Conservation (phyloP, 805 yeast species). For the Pichia phayaonensis region DNA sequence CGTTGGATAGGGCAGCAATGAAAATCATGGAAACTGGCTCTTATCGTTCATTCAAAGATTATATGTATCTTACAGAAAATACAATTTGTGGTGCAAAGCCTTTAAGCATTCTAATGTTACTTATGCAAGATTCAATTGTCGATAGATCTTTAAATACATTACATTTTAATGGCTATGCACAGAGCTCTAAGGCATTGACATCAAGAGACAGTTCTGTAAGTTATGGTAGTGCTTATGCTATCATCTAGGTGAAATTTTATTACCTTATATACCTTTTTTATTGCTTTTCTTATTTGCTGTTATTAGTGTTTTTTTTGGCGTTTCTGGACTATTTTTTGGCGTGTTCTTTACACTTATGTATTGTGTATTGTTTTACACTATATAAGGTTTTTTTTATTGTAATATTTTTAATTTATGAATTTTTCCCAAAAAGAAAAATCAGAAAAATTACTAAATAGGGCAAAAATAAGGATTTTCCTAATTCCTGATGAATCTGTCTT, state of each 20-base stretch:
- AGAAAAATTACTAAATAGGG: no score
- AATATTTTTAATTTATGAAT: no score
- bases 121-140: conserved; percentile 33
- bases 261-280: not conserved
- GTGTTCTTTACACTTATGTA: no score
- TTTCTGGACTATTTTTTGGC: no score
- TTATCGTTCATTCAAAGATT: conserved; percentile 53
- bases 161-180: conserved; percentile 74
- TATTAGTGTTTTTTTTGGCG: no score
- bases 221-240: conserved; percentile 73
- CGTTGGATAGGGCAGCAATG: conserved; percentile 68
- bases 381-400: no score
- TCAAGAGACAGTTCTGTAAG: conserved; percentile 75
- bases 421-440: no score
- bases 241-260: not conserved
- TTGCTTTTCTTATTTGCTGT: not conserved
- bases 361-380: no score
- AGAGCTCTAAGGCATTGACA: conserved; percentile 49
- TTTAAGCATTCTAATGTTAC: conserved; percentile 50
- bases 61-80: conserved; percentile 65
- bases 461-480: no score
- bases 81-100: conserved; percentile 94
- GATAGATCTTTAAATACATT: conserved; percentile 30
- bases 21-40: conserved; percentile 47
- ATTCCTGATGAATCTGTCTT: no score